Evolutionary conservation across 257 asterid species (phyloP).

Genomic region (Lycium ferocissimum): DNA sequence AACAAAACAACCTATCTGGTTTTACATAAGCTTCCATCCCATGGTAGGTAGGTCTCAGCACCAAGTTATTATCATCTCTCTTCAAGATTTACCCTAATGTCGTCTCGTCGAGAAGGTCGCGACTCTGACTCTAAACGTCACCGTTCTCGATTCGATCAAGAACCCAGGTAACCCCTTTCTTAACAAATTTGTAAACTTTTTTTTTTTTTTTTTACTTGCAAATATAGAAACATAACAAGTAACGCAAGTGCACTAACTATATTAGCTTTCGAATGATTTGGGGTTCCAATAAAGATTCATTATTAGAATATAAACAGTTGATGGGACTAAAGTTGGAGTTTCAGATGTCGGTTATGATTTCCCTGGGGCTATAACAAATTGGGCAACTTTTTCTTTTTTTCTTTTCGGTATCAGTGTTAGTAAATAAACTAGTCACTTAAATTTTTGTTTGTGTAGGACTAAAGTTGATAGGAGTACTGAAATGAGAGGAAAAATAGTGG

Average conservation of each 20-base stretch:
- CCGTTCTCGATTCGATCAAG: conserved; percentile 81
- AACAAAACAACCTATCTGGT: not conserved
- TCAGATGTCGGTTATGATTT: not conserved
- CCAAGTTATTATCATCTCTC: not conserved
- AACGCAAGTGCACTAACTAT: not conserved
- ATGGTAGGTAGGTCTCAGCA: not conserved
- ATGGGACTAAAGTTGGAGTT: not conserved
- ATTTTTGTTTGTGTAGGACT: not conserved
- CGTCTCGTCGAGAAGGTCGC: conserved; percentile 80
- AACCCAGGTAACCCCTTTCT: conserved; percentile 65
- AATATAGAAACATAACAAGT: not conserved
- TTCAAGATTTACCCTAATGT: conserved; percentile 24
- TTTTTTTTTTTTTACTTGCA: not conserved
- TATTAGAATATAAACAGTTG: not conserved
- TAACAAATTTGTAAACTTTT: not conserved
- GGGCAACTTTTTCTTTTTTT: not conserved
- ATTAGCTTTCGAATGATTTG: not conserved
- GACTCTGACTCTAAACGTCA: conserved; percentile 67
- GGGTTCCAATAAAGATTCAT: not conserved
- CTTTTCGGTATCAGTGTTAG: not conserved
- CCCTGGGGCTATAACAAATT: not conserved
- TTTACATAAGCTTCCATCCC: not conserved
- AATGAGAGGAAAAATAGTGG: not conserved
- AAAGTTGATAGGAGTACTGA: not conserved
- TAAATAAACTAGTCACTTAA: not conserved